These are phyloP conservation scores for Linderniella brevidens DNA, from an alignment of 257 asterid genomes.

Conservation along the genomic window DNA sequence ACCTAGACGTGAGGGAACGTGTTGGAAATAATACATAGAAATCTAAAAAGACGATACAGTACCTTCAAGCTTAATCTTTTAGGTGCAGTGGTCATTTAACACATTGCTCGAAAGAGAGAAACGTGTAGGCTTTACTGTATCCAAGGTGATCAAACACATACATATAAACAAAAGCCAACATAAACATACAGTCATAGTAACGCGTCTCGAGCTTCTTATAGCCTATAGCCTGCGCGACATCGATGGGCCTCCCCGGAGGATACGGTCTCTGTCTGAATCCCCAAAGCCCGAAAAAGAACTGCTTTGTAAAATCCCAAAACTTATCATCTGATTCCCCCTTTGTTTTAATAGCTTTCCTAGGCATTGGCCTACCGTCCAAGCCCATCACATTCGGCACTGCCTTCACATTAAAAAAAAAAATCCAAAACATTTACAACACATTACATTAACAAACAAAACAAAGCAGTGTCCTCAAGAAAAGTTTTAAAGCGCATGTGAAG, in stretches of 20 bases:
- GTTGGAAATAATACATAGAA: too few species aligned
- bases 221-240: conserved; percentile 91
- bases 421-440: conserved; percentile 4
- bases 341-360: conserved; percentile 71
- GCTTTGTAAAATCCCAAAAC: conserved; percentile 91
- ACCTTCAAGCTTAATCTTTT: too few species aligned
- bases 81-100: too few species aligned
- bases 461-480: too few species aligned
- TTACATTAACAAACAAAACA: too few species aligned
- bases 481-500: too few species aligned
- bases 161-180: background rate
- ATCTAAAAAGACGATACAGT: too few species aligned
- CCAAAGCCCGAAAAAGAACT: conserved; percentile 98
- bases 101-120: too few species aligned
- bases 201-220: conserved; percentile 76
- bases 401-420: conserved; percentile 35
- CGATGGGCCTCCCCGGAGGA: conserved; percentile 88
- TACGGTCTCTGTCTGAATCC: conserved; percentile 91
- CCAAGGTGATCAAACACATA: background rate
- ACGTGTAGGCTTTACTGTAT: background rate
- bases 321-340: conserved; percentile 57
- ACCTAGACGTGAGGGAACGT: too few species aligned
- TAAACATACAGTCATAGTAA: conserved; percentile 70
- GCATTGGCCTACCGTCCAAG: conserved; percentile 96
- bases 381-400: conserved; percentile 82